Conservation (phyloP, 1,139 yeast genomes). For the Sugiyamaella pinicola region DNA sequence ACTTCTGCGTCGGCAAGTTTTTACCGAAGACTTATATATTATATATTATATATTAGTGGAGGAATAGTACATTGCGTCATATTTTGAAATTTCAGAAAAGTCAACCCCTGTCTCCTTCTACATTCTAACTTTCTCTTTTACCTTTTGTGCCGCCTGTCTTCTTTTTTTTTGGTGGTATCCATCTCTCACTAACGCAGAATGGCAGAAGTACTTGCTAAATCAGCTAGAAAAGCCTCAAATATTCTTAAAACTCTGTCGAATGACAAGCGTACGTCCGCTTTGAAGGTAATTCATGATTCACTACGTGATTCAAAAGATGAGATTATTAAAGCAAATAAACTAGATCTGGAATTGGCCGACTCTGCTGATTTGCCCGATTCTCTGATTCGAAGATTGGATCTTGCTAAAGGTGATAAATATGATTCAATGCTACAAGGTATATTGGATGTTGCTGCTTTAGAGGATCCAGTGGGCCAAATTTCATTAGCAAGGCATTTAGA, state of each 20-base stretch:
- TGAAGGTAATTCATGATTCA: constrained; percentile 70
- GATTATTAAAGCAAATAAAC: constrained; percentile 70
- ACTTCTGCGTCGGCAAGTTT: neutral
- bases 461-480: constrained; percentile 87
- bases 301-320: constrained; percentile 58
- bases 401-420: constrained; percentile 78
- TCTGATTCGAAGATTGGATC: constrained; percentile 78
- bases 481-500: constrained; percentile 83
- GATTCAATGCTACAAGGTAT: constrained; percentile 95
- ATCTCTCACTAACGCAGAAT: too few species aligned
- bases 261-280: constrained; percentile 71
- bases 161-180: too few species aligned
- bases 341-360: constrained; percentile 73
- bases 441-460: constrained; percentile 81
- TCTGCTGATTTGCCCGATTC: constrained; percentile 62
- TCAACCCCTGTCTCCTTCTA: neutral
- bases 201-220: constrained; percentile 77
- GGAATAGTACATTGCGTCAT: constrained; percentile 11
- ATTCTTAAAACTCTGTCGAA: constrained; percentile 74
- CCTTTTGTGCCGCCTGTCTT: too few species aligned
- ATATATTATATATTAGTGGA: too few species aligned
- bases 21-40: neutral
- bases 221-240: constrained; percentile 79
- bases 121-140: too few species aligned
- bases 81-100: constrained; percentile 8